A percentile compares a stretch with the other conserved stretches of the same genome.
Conservation (phyloP, 176 grass and related monocot species). For the maize (Zea mays) region DNA sequence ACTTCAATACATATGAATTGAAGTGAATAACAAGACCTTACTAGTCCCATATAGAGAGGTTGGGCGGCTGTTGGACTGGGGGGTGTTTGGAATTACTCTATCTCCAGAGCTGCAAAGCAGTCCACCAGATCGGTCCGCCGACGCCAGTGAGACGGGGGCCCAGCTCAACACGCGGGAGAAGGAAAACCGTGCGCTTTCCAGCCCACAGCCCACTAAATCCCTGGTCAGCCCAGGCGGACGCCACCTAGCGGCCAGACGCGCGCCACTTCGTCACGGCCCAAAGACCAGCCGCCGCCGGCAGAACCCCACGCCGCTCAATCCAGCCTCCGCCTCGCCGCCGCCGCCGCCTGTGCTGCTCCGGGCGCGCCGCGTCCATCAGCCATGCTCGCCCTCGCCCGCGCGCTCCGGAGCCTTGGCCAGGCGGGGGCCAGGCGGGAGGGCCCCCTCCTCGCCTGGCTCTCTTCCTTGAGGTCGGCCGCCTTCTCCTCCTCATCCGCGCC, state of each 20-base stretch:
- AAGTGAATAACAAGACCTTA: too few species aligned
- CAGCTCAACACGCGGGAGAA: too few species aligned
- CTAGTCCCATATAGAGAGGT: too few species aligned
- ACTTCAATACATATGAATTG: too few species aligned
- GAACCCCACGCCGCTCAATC: constrained; percentile 26
- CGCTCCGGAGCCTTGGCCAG: constrained; percentile 25
- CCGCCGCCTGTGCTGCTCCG: constrained; percentile 23
- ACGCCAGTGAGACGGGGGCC: too few species aligned
- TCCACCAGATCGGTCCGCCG: too few species aligned
- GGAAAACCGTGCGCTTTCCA: background rate
- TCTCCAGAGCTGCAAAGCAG: too few species aligned
- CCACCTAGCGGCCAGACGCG: background rate
- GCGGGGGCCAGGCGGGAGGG: background rate
- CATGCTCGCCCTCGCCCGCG: constrained; percentile 40
- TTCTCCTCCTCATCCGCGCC: constrained; percentile 33
- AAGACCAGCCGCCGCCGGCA: constrained; percentile 8
- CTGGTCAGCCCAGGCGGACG: background rate
- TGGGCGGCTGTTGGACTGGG: too few species aligned
- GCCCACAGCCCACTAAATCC: background rate
- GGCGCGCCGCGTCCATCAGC: constrained; percentile 29
- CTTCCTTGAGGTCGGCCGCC: constrained; percentile 29
- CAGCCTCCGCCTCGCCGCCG: constrained; percentile 22
- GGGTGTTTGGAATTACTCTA: too few species aligned
- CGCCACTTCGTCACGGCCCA: constrained; percentile 9
- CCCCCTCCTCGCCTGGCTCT: background rate